These are phyloP conservation scores for Schizophyllum commune DNA, from an alignment of 1,284 basidiomycete species.

Conservation along the genomic window DNA sequence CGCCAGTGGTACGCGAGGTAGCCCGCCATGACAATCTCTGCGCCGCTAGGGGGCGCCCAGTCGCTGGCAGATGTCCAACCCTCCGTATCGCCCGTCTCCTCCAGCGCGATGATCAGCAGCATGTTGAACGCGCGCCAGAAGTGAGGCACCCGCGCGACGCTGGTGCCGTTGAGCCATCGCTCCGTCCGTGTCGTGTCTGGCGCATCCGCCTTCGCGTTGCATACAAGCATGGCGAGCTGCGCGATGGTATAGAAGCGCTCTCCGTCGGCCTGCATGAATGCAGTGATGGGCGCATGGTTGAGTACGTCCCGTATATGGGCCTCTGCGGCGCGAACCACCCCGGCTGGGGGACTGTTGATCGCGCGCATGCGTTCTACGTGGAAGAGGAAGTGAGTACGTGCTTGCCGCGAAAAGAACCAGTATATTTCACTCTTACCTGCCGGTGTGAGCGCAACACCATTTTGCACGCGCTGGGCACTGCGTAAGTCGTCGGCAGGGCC, in stretches of 20 bases:
- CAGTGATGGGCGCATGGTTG: not conserved
- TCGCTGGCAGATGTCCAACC: no score
- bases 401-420: no score
- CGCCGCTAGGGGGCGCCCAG: not conserved
- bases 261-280: not conserved
- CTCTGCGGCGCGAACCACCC: not conserved
- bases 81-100: no score
- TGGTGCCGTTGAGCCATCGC: not conserved
- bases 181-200: not conserved
- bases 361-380: not conserved
- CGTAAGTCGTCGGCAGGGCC: not conserved
- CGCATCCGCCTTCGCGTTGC: not conserved
- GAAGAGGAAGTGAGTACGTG: no score
- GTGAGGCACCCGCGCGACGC: no score
- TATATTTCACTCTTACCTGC: slow-evolving; percentile 31
- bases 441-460: slow-evolving; percentile 71
- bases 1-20: not conserved
- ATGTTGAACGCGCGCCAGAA: not conserved
- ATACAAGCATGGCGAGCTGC: not conserved
- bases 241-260: not conserved
- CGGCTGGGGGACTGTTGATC: not conserved
- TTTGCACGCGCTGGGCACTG: slow-evolving; percentile 53
- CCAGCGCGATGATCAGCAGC: not conserved
- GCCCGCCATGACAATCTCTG: not conserved
- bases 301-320: not conserved